These are phyloP conservation scores for Microstroma glucosiphilum DNA, from an alignment of 1,284 basidiomycete genomes.

Conservation along the genomic window DNA sequence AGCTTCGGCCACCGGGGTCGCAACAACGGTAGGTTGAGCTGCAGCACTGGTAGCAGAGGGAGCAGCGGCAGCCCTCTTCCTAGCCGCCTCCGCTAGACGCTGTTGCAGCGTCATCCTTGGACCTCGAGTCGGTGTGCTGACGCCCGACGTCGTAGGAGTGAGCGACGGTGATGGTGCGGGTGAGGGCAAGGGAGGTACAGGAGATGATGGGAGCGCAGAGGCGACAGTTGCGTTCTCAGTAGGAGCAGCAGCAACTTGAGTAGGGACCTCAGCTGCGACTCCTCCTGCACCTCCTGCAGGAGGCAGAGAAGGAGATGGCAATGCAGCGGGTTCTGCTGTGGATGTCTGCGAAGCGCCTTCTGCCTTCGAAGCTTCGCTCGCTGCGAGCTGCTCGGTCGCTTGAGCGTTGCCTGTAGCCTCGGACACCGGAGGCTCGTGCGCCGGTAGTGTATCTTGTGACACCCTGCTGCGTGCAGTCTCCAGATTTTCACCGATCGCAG, in stretches of 20 bases:
- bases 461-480: neutral
- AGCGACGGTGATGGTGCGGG: constrained; percentile 11
- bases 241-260: neutral
- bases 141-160: constrained; percentile 16
- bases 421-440: neutral
- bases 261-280: too few relatives aligned
- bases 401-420: neutral
- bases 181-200: neutral
- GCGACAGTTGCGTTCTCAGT: neutral
- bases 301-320: too few relatives aligned
- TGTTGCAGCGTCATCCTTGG: constrained; percentile 32
- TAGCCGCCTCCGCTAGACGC: constrained; percentile 31
- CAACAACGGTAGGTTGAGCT: neutral
- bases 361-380: neutral
- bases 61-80: constrained; percentile 22
- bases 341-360: neutral
- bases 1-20: neutral
- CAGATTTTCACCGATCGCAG: too few relatives aligned
- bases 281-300: too few relatives aligned
- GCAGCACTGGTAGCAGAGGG: neutral
- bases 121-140: constrained; percentile 21
- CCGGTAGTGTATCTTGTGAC: neutral
- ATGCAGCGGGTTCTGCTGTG: neutral
- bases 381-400: neutral
- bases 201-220: neutral